These are phyloP conservation scores for Metarhizium album DNA, from an alignment of 2,329 filamentous ascomycete species.

Conservation along the genomic window DNA sequence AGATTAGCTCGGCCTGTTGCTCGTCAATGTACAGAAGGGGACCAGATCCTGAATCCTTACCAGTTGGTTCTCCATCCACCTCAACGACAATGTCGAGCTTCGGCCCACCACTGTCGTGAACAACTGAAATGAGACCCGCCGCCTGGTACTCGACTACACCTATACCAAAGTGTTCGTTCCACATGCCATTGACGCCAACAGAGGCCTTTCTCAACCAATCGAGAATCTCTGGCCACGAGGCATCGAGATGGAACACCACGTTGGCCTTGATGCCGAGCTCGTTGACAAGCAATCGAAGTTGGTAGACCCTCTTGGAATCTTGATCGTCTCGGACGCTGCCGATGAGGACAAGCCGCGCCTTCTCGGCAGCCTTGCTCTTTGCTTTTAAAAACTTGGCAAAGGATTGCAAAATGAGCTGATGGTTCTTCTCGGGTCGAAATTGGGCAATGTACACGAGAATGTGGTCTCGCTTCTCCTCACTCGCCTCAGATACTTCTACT, in stretches of 20 bases:
- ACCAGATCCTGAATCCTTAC: too few species aligned
- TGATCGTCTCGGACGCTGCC: slow-evolving; percentile 82
- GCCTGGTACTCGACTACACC: slow-evolving; percentile 98
- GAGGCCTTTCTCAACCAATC: slow-evolving; percentile 66
- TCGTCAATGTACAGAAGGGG: neutral
- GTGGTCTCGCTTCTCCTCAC: slow-evolving; percentile 58
- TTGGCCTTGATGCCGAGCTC: slow-evolving; percentile 75
- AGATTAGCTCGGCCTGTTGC: neutral
- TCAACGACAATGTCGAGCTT: slow-evolving; percentile 86
- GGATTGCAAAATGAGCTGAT: slow-evolving; percentile 72
- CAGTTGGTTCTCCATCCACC: slow-evolving; percentile 66
- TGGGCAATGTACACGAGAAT: slow-evolving; percentile 89
- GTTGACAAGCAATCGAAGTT: slow-evolving; percentile 74
- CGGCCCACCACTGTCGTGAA: slow-evolving; percentile 86
- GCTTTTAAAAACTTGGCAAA: slow-evolving; percentile 67
- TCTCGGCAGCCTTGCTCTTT: slow-evolving; percentile 35
- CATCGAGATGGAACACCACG: slow-evolving; percentile 83
- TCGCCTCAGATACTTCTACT: slow-evolving; percentile 59
- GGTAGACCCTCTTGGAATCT: slow-evolving; percentile 76
- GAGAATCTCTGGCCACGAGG: slow-evolving; percentile 78
- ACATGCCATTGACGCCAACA: slow-evolving; percentile 95
- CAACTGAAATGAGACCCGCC: slow-evolving; percentile 82
- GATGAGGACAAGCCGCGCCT: slow-evolving; percentile 66
- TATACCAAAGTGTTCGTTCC: slow-evolving; percentile 99
- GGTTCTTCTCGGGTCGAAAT: slow-evolving; percentile 96